Evolutionary conservation across 106 monocot genomes (phyloP).

Genomic region (Dactylorhiza incarnata): DNA sequence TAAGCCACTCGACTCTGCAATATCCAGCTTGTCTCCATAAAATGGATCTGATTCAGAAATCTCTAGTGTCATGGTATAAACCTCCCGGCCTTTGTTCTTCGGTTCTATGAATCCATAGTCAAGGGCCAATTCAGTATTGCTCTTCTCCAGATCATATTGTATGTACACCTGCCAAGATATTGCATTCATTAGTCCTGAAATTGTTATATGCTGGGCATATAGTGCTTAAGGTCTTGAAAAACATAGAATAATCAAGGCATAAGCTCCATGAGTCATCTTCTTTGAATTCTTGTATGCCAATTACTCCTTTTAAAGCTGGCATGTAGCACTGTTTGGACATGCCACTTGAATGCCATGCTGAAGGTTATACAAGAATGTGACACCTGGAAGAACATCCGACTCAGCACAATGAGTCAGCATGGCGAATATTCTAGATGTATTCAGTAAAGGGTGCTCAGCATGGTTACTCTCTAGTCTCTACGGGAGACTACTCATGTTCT

Average conservation of each 20-base stretch:
- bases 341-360: no score
- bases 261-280: neutral
- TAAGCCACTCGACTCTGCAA: slow-evolving; percentile 77
- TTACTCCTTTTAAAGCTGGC: neutral
- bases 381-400: no score
- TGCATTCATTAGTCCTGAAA: neutral
- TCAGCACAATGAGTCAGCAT: no score
- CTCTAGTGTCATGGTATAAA: slow-evolving; percentile 79
- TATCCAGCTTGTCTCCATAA: slow-evolving; percentile 83
- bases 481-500: no score
- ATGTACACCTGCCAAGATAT: slow-evolving; percentile 53
- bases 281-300: neutral
- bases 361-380: no score
- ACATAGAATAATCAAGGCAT: neutral
- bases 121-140: slow-evolving; percentile 84
- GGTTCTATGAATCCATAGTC: slow-evolving; percentile 86
- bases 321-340: no score
- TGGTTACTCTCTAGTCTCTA: no score
- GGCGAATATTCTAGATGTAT: no score
- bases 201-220: neutral
- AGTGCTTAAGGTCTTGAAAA: no score
- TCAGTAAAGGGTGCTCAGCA: no score
- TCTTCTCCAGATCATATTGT: slow-evolving; percentile 82
- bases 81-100: slow-evolving; percentile 33
- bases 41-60: slow-evolving; percentile 87